phyloP scores from a whole-genome alignment of 1,284 basidiomycete species.

The Lentinula novae-zelandiae region DNA sequence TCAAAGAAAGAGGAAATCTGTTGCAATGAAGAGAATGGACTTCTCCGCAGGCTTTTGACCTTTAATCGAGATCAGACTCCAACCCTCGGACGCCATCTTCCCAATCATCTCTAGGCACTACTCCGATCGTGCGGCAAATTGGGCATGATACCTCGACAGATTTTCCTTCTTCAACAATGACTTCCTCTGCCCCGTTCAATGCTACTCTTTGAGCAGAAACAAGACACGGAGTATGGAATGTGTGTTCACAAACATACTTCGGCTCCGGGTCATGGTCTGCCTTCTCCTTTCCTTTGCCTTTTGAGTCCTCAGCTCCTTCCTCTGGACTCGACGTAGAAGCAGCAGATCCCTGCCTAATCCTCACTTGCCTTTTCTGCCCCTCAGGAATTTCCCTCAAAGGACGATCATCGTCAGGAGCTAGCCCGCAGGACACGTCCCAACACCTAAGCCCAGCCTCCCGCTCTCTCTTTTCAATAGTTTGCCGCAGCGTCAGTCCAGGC shows the following conservation, averaged over 20 bases:
- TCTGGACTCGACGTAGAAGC: neutral
- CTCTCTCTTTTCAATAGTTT: conserved; percentile 65
- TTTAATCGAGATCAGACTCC: neutral
- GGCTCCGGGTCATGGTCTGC: conserved; percentile 16
- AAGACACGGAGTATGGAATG: conserved; percentile 67
- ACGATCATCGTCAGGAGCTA: conserved; percentile 74
- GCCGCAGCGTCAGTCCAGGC: conserved; percentile 61
- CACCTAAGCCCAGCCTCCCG: conserved; percentile 67
- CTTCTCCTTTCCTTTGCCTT: conserved; percentile 16
- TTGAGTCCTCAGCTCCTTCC: conserved; percentile 4
- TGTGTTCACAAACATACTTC: conserved; percentile 49
- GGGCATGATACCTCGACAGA: conserved; percentile 62
- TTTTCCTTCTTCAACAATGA: conserved; percentile 30
- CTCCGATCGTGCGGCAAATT: conserved; percentile 58
- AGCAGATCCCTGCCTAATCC: conserved; percentile 28
- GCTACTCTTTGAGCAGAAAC: conserved; percentile 72
- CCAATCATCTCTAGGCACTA: conserved; percentile 57
- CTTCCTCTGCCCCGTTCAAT: conserved; percentile 49
- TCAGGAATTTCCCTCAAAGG: conserved; percentile 38
- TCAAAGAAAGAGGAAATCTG: no score
- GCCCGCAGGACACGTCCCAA: conserved; percentile 63
- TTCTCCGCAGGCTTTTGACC: neutral
- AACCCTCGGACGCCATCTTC: conserved; percentile 35
- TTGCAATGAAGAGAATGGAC: no score
- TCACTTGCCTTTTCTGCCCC: conserved; percentile 38